These are phyloP conservation scores for Cutaneotrichosporon arboriforme DNA, from an alignment of 1,284 basidiomycete genomes.

Conservation along the genomic window DNA sequence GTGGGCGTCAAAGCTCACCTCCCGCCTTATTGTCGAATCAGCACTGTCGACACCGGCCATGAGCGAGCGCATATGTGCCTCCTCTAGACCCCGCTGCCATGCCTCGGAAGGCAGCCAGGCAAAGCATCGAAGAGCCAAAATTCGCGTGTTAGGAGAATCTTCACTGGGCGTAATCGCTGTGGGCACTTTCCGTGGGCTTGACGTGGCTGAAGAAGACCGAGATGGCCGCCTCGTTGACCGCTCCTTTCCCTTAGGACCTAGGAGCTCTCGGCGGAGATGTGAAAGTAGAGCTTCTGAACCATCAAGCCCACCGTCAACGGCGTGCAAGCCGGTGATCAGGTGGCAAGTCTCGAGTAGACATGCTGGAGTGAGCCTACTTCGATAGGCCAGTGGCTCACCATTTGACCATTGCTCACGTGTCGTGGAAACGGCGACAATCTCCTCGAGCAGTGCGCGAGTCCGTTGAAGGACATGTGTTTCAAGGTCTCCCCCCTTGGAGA, in stretches of 20 bases:
- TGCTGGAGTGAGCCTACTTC: slow-evolving; percentile 8
- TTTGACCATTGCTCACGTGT: background rate
- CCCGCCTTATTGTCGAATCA: slow-evolving; percentile 32
- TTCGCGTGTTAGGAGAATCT: slow-evolving; percentile 28
- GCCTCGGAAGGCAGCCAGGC: slow-evolving; percentile 16
- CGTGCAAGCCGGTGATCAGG: slow-evolving; percentile 3
- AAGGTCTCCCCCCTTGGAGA: background rate
- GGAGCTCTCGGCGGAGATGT: slow-evolving; percentile 10
- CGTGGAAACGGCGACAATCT: slow-evolving; percentile 3
- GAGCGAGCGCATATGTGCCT: slow-evolving; percentile 34
- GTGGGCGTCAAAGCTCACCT: slow-evolving; percentile 21
- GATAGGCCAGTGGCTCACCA: background rate
- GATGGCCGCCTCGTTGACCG: slow-evolving; percentile 2
- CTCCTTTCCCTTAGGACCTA: slow-evolving; percentile 6
- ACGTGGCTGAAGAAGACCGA: background rate
- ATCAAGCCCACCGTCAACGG: background rate
- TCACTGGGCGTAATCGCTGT: background rate
- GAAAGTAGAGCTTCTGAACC: slow-evolving; percentile 2
- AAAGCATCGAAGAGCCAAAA: slow-evolving; percentile 36
- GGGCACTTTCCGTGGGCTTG: slow-evolving; percentile 2
- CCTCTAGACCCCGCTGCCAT: slow-evolving; percentile 32
- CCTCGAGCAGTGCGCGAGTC: slow-evolving; percentile 1
- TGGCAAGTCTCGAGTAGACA: slow-evolving; percentile 9
- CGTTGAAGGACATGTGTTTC: background rate
- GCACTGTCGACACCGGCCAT: slow-evolving; percentile 38